Conservation (phyloP, 805 yeast genomes). For the Saccharomycopsis lassenensis region DNA sequence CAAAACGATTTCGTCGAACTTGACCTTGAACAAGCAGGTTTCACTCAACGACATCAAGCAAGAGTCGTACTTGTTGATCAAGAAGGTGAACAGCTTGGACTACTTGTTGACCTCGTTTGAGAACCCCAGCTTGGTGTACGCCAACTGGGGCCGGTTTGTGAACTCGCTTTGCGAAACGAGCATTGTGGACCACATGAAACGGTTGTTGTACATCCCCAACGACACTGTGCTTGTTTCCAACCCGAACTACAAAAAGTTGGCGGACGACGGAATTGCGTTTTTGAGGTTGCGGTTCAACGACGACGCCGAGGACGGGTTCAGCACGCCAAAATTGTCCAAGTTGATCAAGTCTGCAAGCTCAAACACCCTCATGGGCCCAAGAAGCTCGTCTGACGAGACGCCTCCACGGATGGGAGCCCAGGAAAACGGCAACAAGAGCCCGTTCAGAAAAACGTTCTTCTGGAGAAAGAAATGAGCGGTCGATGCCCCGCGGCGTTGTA, state of each 20-base stretch:
- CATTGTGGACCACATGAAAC: conserved; percentile 12
- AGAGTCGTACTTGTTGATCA: conserved; percentile 13
- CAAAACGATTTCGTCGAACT: conserved; percentile 20
- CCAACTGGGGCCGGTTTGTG: conserved; percentile 15
- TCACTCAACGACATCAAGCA: conserved; percentile 15
- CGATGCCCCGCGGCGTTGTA: no score
- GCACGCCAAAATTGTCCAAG: conserved; percentile 18
- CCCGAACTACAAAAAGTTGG: conserved; percentile 10
- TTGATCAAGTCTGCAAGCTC: conserved; percentile 24
- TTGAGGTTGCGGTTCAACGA: conserved; percentile 11
- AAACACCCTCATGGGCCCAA: conserved; percentile 17
- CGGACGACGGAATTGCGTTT: conserved; percentile 12
- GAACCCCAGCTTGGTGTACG: conserved; percentile 17
- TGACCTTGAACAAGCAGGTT: conserved; percentile 11
- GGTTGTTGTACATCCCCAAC: conserved; percentile 10
- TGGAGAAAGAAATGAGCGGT: conserved; percentile 9
- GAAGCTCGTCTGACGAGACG: conserved; percentile 1
- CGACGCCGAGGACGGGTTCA: neutral
- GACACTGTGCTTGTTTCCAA: conserved; percentile 1
- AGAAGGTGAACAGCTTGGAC: conserved; percentile 20
- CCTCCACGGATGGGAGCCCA: no score
- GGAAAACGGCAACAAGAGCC: conserved; percentile 8
- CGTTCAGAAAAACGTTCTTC: conserved; percentile 13
- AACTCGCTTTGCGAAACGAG: conserved; percentile 7
- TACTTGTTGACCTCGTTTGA: conserved; percentile 21